Evolutionary conservation across 2,329 filamentous ascomycete species (phyloP), one percentile per base, ranked within the genome.

Genomic region (Penicillium olsonii): DNA sequence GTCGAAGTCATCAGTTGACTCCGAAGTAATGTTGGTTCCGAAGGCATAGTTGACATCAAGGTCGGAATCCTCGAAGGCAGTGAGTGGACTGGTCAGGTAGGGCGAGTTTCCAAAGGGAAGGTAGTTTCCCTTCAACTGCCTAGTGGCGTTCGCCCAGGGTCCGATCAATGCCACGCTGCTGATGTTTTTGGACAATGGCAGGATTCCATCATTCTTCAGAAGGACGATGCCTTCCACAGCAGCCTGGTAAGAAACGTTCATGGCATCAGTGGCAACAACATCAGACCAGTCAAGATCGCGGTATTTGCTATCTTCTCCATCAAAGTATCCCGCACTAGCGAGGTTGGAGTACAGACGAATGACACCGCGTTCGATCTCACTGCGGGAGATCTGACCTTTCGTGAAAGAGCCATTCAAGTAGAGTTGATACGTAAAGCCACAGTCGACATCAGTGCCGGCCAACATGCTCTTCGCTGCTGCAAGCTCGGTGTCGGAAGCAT

Each of bases 71-170:
- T 77, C 61, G 8, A 81, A 75, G 10, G 82, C 81, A 24, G 74
- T 75, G 0, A 82, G 68, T 0, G 82, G 82, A 4, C 74, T 78
- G 54, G 74, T 76, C 3, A 81, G 68, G 64, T 80, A 85, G 0
- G 81, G 80, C 1, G 84, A 74, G 2, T 73, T 66, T 22, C 83
- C 83, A 49, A 62, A 72, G 66, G 49, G 62, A 72, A 35, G 33
- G 66, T 87, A 86, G 57, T 82, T 82, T 0, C 83, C 83, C 42
- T 80, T 79, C 70, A 86, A 75, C 51, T 84, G 75, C 4, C 67
- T 70, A 0, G 80, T 81, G 6, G 79, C 79, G 43, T 82, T 82
- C 2, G 79, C 81, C 75, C 81, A 85, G 39, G 75, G 76, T 0
- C 83, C 83, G 22, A 86, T 69, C 37, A 86, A 67, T 0, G 79